Evolutionary conservation across 352 stramenopile species (phyloP).

Genomic region (Phytophthora brassicae): DNA sequence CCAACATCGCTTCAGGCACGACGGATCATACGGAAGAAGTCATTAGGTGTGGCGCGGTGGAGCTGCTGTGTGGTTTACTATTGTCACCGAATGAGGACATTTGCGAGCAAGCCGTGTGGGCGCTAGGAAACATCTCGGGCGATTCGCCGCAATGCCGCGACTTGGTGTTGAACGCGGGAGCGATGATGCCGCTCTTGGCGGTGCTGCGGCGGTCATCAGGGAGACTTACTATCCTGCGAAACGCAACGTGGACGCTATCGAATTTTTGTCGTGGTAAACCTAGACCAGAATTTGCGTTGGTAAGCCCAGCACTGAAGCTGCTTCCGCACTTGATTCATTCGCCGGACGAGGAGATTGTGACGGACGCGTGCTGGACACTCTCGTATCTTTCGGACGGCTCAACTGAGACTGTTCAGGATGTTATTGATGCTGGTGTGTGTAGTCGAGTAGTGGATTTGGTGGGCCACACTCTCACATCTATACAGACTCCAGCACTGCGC

Average conservation of each 20-base stretch:
- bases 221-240: slow-evolving; percentile 97
- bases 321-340: slow-evolving; percentile 96
- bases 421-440: slow-evolving; percentile 96
- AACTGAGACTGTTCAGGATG: slow-evolving; percentile 97
- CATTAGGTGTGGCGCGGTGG: slow-evolving; percentile 96
- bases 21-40: slow-evolving; percentile 98
- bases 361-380: slow-evolving; percentile 99
- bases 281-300: slow-evolving; percentile 95
- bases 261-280: slow-evolving; percentile 97
- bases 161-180: slow-evolving; percentile 93
- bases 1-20: slow-evolving; percentile 99
- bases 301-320: slow-evolving; percentile 92
- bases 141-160: slow-evolving; percentile 97
- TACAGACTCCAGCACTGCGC: slow-evolving; percentile 96
- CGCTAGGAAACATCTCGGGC: slow-evolving; percentile 99
- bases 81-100: slow-evolving; percentile 97
- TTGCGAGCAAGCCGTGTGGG: slow-evolving; percentile 97
- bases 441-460: slow-evolving; percentile 95
- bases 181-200: slow-evolving; percentile 94
- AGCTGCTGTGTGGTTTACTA: slow-evolving; percentile 96
- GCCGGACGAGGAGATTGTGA: slow-evolving; percentile 97
- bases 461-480: slow-evolving; percentile 88
- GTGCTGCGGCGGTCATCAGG: slow-evolving; percentile 88
- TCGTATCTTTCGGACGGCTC: slow-evolving; percentile 97
- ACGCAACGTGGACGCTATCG: slow-evolving; percentile 99